Conservation (phyloP, 2,329 filamentous ascomycete genomes). For the Sporothrix sp. region DNA sequence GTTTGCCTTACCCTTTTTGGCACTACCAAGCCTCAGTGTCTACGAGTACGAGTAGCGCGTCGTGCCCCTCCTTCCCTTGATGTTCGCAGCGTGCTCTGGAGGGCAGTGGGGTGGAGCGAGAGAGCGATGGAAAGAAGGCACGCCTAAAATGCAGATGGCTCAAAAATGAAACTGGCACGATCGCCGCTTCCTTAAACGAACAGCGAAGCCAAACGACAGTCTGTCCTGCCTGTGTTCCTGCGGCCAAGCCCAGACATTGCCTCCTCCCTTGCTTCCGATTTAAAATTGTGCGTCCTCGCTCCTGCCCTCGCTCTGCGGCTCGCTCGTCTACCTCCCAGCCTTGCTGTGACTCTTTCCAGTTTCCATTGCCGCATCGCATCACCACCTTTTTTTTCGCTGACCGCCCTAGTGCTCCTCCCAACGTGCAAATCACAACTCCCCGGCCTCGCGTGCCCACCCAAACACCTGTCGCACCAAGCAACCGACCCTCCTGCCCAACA, state of each 20-base stretch:
- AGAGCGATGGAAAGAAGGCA: background rate
- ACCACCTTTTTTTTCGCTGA: background rate
- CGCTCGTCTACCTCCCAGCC: background rate
- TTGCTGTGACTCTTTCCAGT: conserved; percentile 2
- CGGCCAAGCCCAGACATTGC: no score
- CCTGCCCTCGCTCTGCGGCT: background rate
- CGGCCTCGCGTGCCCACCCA: no score
- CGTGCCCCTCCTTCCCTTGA: conserved; percentile 6
- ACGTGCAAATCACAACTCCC: no score
- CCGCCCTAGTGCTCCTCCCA: background rate
- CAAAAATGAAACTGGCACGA: conserved; percentile 1
- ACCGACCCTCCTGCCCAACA: conserved; percentile 3
- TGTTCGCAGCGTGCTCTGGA: background rate
- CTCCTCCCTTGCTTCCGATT: no score
- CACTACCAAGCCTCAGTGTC: background rate
- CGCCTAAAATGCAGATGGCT: background rate
- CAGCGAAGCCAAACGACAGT: background rate
- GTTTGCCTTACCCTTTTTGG: conserved; percentile 4
- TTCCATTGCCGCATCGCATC: background rate
- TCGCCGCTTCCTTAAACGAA: background rate
- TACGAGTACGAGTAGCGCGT: no score
- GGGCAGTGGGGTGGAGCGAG: background rate
- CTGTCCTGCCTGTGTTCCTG: no score
- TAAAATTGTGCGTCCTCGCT: background rate
- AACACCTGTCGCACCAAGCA: background rate